Evolutionary conservation across 345 rosid species (phyloP), one percentile per base, ranked within the genome.

Genomic region (Citrus mangshanensis): DNA sequence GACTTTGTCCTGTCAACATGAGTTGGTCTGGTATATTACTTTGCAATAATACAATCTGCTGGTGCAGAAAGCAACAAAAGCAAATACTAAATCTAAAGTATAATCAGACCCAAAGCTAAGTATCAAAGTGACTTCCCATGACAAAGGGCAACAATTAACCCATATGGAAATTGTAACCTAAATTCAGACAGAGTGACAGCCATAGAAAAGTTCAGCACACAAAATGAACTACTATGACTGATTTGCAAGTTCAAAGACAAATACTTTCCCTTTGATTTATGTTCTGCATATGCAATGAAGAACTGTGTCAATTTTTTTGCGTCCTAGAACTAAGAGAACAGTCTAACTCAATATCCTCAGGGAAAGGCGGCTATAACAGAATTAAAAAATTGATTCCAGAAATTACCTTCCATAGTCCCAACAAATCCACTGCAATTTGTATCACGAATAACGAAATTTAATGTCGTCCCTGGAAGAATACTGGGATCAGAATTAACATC

Each of bases 371-470:
- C 22, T 40, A 6, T 19, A 37, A 22, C 42, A 2, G 28, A 22
- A 56, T 38, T 34, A 8, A 67, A 58, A 32, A 46, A 65, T 70
- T 38, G 72, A 73, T 68, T 35, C 59, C 38, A 32, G 69, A 46
- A 75, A 81, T 37, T 93, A 93, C 99, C 98, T 88, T 87, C 96
- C 63, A 95, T 84, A 42, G 94, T 88, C 74, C 97, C 98, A 34
- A 85, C 40, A 83, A 95, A 95, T 68, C 94, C 97, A 72, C 94
- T 95, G 91, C 99, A 95, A 68, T 93, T 92, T 1, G 97, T 84
- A 79, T 93, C 91, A 8, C 77, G 89, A 59, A 86, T 46, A 68
- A 88, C 37, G 8, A 88, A 64, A 30, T 84, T 90, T 82, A 95
- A 74, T 66, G 86, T 81, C 4, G 86, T 88, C 27, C 86, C 86